phyloP scores from a whole-genome alignment of 495 filamentous ascomycete species.

The Lichenothelia convexa region DNA sequence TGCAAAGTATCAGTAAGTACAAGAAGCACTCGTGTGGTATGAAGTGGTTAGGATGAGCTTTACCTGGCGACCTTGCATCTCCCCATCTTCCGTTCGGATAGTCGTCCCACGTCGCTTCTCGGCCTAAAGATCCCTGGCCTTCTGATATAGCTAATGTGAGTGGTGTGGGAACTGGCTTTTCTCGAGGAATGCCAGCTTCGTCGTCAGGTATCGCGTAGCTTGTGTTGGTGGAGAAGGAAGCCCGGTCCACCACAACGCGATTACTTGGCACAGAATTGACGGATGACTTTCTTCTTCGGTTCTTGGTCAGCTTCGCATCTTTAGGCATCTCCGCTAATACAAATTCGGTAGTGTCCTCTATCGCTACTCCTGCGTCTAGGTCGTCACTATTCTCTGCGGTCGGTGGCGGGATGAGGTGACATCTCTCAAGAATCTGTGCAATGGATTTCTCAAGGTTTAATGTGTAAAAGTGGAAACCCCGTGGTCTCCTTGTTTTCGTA shows the following conservation, averaged over 20 bases:
- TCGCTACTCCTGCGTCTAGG: constrained; percentile 29
- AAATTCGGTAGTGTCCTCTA: constrained; percentile 24
- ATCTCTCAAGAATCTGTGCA: constrained; percentile 74
- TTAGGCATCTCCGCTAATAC: constrained; percentile 8
- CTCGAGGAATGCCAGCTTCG: constrained; percentile 44
- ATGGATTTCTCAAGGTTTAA: constrained; percentile 94
- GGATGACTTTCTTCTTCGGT: constrained; percentile 21
- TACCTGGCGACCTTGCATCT: constrained; percentile 40
- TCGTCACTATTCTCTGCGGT: constrained; percentile 16
- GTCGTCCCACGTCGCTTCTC: constrained; percentile 98
- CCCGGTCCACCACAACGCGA: constrained; percentile 54
- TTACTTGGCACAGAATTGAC: constrained; percentile 55
- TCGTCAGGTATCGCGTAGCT: constrained; percentile 47
- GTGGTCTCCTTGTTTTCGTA: constrained; percentile 34
- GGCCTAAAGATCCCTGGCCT: constrained; percentile 71
- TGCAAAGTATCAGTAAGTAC: constrained; percentile 34
- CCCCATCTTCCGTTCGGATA: constrained; percentile 96
- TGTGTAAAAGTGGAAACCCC: constrained; percentile 95
- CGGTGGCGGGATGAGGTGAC: constrained; percentile 50
- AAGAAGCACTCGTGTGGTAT: background rate
- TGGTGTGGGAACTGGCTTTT: constrained; percentile 42
- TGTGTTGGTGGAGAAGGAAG: constrained; percentile 28
- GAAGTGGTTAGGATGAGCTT: background rate
- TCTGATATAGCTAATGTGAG: constrained; percentile 85
- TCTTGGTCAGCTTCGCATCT: constrained; percentile 7